These are phyloP conservation scores for thale cress (Arabidopsis thaliana) DNA, from an alignment of 345 rosid species.

Conservation along the genomic window DNA sequence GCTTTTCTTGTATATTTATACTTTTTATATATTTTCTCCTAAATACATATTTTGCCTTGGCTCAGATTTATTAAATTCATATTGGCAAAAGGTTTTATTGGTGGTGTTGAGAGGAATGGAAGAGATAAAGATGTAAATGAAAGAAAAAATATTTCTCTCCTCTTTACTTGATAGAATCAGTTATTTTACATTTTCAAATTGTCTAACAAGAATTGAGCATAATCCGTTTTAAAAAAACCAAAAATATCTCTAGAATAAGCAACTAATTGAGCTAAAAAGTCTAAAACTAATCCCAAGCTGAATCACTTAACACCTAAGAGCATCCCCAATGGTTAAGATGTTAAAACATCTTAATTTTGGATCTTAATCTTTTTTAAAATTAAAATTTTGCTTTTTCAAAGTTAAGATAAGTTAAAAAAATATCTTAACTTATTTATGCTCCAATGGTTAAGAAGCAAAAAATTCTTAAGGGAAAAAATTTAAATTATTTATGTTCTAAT, in stretches of 20 bases:
- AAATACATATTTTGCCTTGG: background rate
- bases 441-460: no score
- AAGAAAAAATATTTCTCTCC: background rate
- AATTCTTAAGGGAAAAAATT: no score
- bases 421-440: no score
- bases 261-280: background rate
- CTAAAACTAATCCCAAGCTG: background rate
- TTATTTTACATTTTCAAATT: background rate
- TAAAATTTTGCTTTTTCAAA: no score
- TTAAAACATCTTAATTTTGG: no score
- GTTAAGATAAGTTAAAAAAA: no score
- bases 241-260: background rate
- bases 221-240: background rate
- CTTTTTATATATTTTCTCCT: background rate
- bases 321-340: no score
- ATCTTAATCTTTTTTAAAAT: no score
- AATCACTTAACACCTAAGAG: slow-evolving; percentile 39
- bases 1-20: background rate
- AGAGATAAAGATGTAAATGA: background rate
- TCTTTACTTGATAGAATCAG: background rate
- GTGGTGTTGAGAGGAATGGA: background rate
- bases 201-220: background rate
- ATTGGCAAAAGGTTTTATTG: background rate
- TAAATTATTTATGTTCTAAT: no score
- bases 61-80: background rate